phyloP scores from a whole-genome alignment of 164 flowering plant genomes.

The Macadamia tetraphylla region DNA sequence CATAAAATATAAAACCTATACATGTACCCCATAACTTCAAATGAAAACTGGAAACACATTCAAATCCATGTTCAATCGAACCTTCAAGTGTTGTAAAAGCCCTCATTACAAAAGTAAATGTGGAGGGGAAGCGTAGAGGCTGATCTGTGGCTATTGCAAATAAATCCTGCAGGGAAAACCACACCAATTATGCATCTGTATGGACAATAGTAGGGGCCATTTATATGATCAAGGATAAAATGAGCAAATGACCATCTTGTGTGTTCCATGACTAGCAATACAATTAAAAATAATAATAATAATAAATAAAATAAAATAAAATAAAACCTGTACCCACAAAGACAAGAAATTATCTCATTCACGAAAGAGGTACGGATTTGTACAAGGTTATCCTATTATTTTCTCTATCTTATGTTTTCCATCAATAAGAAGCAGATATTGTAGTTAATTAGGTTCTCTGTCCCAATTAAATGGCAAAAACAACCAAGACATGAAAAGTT shows the following conservation, averaged over 20 bases:
- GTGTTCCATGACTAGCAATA: not conserved
- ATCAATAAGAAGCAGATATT: too few species aligned
- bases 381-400: too few species aligned
- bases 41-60: not conserved
- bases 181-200: not conserved
- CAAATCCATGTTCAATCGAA: constrained; percentile 13
- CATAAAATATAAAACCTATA: not conserved
- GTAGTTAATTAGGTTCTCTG: too few species aligned
- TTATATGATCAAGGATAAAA: not conserved
- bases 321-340: too few species aligned
- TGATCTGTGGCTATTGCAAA: constrained; percentile 95
- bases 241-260: not conserved
- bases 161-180: constrained; percentile 59
- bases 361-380: too few species aligned
- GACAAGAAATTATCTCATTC: too few species aligned
- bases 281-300: not conserved
- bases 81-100: constrained; percentile 99
- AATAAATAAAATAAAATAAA: too few species aligned
- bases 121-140: constrained; percentile 92
- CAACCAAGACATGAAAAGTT: too few species aligned
- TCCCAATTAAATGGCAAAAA: too few species aligned
- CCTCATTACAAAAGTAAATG: constrained; percentile 81
- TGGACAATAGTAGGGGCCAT: not conserved
- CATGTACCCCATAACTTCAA: not conserved
- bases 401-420: too few species aligned